Conservation (phyloP, 306 rosid species). For the Macrotyloma uniflorum region DNA sequence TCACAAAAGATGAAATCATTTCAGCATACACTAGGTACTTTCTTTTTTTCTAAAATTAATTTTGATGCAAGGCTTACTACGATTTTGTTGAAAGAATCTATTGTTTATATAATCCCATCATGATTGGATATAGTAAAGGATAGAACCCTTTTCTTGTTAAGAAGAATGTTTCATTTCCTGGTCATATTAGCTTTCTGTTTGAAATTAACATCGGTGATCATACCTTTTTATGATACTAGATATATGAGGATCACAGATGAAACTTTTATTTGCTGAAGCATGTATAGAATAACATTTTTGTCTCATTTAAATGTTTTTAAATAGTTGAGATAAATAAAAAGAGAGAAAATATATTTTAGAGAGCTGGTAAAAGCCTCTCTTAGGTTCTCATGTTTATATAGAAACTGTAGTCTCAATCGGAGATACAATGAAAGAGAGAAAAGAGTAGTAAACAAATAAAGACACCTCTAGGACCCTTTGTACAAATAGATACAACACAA, state of each 20-base stretch:
- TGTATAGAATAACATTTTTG: neutral
- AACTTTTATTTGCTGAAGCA: neutral
- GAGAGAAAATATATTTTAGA: too few species aligned
- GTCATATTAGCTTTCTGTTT: conserved; percentile 11
- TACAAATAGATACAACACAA: too few species aligned
- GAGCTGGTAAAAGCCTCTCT: too few species aligned
- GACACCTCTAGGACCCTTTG: too few species aligned
- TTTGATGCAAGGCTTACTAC: neutral
- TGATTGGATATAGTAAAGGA: neutral
- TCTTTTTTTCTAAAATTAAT: neutral
- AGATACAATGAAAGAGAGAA: too few species aligned
- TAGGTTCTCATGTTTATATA: too few species aligned
- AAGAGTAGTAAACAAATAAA: too few species aligned
- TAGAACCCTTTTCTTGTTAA: neutral
- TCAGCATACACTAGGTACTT: conserved; percentile 86
- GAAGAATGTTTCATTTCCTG: conserved; percentile 17
- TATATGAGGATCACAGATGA: conserved; percentile 7
- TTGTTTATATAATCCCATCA: neutral
- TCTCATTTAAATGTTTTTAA: conserved; percentile 17
- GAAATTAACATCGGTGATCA: neutral
- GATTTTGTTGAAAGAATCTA: conserved; percentile 23
- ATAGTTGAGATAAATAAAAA: too few species aligned
- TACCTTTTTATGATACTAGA: neutral
- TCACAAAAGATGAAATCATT: conserved; percentile 95
- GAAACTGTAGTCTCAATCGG: too few species aligned